These are phyloP conservation scores for Picochlorum sp. DNA, from an alignment of 139 green algal genomes.

Conservation along the genomic window DNA sequence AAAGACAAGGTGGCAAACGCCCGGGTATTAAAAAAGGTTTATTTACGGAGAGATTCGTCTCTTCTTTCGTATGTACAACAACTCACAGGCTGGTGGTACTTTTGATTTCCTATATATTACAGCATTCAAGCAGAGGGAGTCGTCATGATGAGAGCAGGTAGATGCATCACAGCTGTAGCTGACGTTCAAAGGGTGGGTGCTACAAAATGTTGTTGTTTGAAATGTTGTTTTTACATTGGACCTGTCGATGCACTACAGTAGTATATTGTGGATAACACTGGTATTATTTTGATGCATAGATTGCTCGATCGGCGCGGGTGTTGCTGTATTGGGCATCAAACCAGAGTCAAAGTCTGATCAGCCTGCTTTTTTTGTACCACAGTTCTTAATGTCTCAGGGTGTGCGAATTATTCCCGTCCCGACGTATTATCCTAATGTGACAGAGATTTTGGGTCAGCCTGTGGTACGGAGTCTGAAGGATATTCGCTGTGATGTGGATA, in stretches of 20 bases:
- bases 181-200: neutral
- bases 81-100: too few relatives aligned
- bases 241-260: too few relatives aligned
- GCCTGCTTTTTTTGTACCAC: conserved; percentile 42
- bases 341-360: conserved; percentile 34
- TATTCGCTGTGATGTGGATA: conserved; percentile 29
- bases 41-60: neutral
- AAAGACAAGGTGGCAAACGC: too few relatives aligned
- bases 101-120: too few relatives aligned
- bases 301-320: conserved; percentile 35
- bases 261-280: too few relatives aligned
- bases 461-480: conserved; percentile 38
- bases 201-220: neutral
- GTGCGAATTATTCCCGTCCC: conserved; percentile 50
- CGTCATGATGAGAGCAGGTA: neutral
- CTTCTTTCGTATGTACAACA: too few relatives aligned
- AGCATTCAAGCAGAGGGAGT: neutral
- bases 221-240: too few relatives aligned
- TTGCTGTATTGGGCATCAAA: conserved; percentile 52
- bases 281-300: conserved; percentile 12
- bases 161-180: neutral
- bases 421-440: conserved; percentile 23
- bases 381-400: conserved; percentile 37
- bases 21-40: neutral
- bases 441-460: conserved; percentile 37